Base-by-base conservation (phyloP, 352 stramenopile species). In the Thraustochytrium striatum region DNA sequence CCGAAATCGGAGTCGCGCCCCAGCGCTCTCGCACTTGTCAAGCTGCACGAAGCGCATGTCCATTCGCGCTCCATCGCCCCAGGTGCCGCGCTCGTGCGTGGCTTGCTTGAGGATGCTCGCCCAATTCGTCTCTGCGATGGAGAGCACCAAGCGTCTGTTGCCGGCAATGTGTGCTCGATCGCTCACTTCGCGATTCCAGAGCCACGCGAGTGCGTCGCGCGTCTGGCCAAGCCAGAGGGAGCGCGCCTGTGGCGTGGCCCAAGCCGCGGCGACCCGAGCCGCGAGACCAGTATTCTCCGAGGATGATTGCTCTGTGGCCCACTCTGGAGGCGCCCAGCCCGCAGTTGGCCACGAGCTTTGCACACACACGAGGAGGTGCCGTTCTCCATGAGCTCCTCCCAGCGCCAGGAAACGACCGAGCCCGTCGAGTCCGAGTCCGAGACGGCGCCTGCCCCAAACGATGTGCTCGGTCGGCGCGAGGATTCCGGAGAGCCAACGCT, bases 41-140 rank as follows among this genome's bases (percentile, higher is more conserved):
- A 79, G 69, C 25, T 53, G 39, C 32, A 11, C 19, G 30, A 79
- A 79, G 5, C 57, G 30, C 13, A 35, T 28, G 28, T 79, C 69
- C 25, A 21, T 52, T 0, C 25, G 36, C 0, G 28, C n/a, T 0
- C 69, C 69, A 16, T 79, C 69, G 52, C 69, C 69, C 69, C 69
- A 79, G 3, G 69, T 79, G 3, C 69, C 69, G 7, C 69, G 9
- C 25, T 79, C 69, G 43, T 79, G 69, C 28, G 69, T 50, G 16
- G 72, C 69, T 25, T 79, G 69, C 28, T 50, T 62, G 3, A 79
- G 47, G 7, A 79, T 36, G 28, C 13, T 55, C 11, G 50, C 38
- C 69, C 69, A 79, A 11, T 21, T 65, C 39, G 57, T 11, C n/a
- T 39, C n/a, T 5, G 69, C 69, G 3, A 25, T 62, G 7, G 38